Base-by-base conservation (phyloP, 352 stramenopile species). In the Phytophthora foliorum region DNA sequence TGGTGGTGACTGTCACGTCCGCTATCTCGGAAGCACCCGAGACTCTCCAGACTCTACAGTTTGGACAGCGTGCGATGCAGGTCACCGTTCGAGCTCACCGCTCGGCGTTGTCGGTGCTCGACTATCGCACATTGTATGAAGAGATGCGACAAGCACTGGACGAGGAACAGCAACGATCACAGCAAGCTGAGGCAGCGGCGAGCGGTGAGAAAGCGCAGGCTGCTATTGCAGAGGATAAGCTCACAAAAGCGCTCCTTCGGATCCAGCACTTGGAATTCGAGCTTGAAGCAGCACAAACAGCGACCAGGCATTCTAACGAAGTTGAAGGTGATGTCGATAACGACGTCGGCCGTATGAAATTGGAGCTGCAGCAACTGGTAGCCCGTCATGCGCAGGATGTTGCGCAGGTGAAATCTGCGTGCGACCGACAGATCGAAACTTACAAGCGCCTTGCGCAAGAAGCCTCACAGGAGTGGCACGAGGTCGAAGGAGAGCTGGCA, bases 61-160 rank as follows among this genome's bases (percentile, higher is more conserved):
- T 94, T 48, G 86, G 86, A 4, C 85, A 93, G 57, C 78, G 85
- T 5, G 85, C 85, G 17, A 91, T 92, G 83, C 65, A 90, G 32
- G 83, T 93, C 27, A 39, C 74, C 4, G 83, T 93, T n/a, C 67
- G 77, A 41, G 83, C 86, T 14, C 78, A 88, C 32, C 78, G 79
- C 22, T 90, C 89, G 38, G 81, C 87, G 17, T 61, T 91, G 32
- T 86, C 79, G 1, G 78, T 91, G 14, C 64, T 90, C 1, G 86
- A 92, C 65, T 93, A 93, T 54, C 88, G 85, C 22, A 49, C 80
- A 11, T 60, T 93, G 6, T 91, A 90, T 29, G 80, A 93, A 52
- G 74, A 83, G 16, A 72, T 84, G 32, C 78, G 87, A 7, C 75
- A 87, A 36, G 68, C 67, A 19, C 62, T 91, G 5, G 81, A 91